Evolutionary conservation across 192 early-diverging fungal species (phyloP).

Genomic region (Podila minutissima): DNA sequence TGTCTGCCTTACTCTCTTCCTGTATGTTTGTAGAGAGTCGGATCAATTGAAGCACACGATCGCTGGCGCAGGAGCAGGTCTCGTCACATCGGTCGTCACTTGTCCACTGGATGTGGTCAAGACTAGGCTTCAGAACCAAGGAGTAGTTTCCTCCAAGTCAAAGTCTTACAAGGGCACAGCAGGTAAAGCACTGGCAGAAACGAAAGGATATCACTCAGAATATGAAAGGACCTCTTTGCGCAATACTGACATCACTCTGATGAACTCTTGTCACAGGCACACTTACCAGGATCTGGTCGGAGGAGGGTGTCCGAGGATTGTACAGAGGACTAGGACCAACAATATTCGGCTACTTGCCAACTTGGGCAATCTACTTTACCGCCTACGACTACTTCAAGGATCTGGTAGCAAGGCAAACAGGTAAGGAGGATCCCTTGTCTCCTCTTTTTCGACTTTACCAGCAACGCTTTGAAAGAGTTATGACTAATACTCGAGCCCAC

Average conservation of each 20-base stretch:
- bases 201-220: not conserved
- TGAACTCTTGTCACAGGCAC: slow-evolving; percentile 53
- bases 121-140: slow-evolving; percentile 92
- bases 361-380: slow-evolving; percentile 93
- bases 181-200: slow-evolving; percentile 27
- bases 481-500: not conserved
- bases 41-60: slow-evolving; percentile 78
- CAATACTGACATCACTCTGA: not conserved
- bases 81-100: slow-evolving; percentile 83
- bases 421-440: slow-evolving; percentile 7
- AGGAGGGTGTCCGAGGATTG: slow-evolving; percentile 89
- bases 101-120: slow-evolving; percentile 97
- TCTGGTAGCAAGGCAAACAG: slow-evolving; percentile 37
- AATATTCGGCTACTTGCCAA: slow-evolving; percentile 89
- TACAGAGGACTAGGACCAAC: slow-evolving; percentile 91
- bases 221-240: not conserved
- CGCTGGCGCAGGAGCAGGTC: slow-evolving; percentile 85
- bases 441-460: not conserved
- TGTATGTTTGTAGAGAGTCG: slow-evolving; percentile 35
- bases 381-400: slow-evolving; percentile 87
- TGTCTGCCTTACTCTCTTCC: too few relatives aligned
- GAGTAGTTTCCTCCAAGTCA: slow-evolving; percentile 29
- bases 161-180: slow-evolving; percentile 66
- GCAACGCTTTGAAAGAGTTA: too few relatives aligned
- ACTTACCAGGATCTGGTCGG: slow-evolving; percentile 74